A percentile compares a stretch with the other conserved stretches of the same genome.
Evolutionary conservation across 306 rosid genomes (phyloP).

Genomic region (Casuarina glauca): DNA sequence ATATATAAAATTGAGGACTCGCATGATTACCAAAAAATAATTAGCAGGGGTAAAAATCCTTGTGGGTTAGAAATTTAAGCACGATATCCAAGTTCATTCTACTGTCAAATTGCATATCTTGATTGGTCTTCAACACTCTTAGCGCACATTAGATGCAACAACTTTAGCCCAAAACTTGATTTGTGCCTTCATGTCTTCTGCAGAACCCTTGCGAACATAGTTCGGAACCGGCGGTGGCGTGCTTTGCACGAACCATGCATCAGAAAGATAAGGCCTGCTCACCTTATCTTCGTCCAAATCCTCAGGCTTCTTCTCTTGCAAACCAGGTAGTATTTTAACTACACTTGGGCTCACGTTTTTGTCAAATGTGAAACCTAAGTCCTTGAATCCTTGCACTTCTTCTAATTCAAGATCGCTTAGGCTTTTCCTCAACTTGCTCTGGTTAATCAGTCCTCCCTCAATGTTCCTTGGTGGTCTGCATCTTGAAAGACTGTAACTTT

Average conservation of each 20-base stretch:
- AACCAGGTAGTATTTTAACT: slow-evolving; percentile 78
- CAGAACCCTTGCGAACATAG: slow-evolving; percentile 48
- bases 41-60: background rate
- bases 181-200: slow-evolving; percentile 66
- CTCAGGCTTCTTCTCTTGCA: slow-evolving; percentile 58
- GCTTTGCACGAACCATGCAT: slow-evolving; percentile 74
- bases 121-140: slow-evolving; percentile 40
- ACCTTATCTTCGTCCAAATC: slow-evolving; percentile 46
- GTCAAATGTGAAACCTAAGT: slow-evolving; percentile 90
- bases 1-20: background rate
- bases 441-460: slow-evolving; percentile 35
- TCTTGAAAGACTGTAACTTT: slow-evolving; percentile 57
- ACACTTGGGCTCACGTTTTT: slow-evolving; percentile 56
- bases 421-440: slow-evolving; percentile 58
- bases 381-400: slow-evolving; percentile 92
- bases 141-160: slow-evolving; percentile 75
- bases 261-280: slow-evolving; percentile 85
- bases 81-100: background rate
- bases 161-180: slow-evolving; percentile 93
- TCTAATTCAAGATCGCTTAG: slow-evolving; percentile 72
- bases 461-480: slow-evolving; percentile 27
- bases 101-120: background rate
- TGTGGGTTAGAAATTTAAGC: background rate
- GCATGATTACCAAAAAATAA: background rate
- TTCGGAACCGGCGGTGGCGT: slow-evolving; percentile 62